These are phyloP conservation scores for Streptanthus diversifolius DNA, from an alignment of 345 rosid species.

Conservation along the genomic window DNA sequence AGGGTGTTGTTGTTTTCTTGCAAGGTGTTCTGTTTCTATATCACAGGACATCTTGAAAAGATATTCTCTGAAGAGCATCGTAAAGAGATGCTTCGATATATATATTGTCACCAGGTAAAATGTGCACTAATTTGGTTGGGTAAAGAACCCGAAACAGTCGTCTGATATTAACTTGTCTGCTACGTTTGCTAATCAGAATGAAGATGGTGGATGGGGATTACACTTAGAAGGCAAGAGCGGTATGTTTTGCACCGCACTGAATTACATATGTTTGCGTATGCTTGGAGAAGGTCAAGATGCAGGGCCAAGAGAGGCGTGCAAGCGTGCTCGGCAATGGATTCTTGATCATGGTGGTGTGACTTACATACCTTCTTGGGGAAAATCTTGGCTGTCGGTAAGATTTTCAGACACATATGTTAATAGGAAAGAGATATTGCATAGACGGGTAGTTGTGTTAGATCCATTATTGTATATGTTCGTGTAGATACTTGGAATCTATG, in stretches of 20 bases:
- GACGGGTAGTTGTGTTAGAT: background rate
- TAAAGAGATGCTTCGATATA: slow-evolving; percentile 44
- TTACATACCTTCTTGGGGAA: slow-evolving; percentile 72
- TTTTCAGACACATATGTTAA: background rate
- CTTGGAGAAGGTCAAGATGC: slow-evolving; percentile 69
- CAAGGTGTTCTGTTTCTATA: slow-evolving; percentile 40
- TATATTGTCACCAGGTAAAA: slow-evolving; percentile 38
- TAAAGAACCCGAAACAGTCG: background rate
- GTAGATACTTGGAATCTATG: slow-evolving; percentile 66
- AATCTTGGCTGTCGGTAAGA: slow-evolving; percentile 74
- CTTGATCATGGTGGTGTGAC: slow-evolving; percentile 73
- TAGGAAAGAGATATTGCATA: background rate
- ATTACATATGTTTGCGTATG: slow-evolving; percentile 59
- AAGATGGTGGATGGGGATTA: slow-evolving; percentile 92
- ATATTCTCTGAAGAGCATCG: slow-evolving; percentile 35
- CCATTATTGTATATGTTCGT: background rate
- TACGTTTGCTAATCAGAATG: slow-evolving; percentile 45
- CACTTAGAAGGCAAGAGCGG: slow-evolving; percentile 76
- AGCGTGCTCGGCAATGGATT: slow-evolving; percentile 66
- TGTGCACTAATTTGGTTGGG: background rate
- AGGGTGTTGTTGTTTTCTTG: background rate
- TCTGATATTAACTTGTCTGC: too few relatives aligned
- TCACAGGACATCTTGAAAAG: slow-evolving; percentile 40
- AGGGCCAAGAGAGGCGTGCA: slow-evolving; percentile 39
- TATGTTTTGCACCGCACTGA: slow-evolving; percentile 69